phyloP scores from a whole-genome alignment of 2,329 filamentous ascomycete genomes.

The Pseudocercospora musae region DNA sequence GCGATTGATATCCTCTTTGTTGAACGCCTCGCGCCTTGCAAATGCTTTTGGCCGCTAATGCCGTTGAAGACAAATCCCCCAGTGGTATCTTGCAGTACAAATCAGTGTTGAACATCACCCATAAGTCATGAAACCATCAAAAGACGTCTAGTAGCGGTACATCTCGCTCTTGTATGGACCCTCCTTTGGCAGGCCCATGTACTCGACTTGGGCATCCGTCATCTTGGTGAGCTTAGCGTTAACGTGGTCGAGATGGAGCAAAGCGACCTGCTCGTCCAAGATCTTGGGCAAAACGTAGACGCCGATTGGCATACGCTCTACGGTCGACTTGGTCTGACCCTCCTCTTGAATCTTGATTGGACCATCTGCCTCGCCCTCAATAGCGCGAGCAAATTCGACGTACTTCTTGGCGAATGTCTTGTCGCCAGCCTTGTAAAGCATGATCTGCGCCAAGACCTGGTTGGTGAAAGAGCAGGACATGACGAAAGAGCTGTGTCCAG shows the following conservation, averaged over 20 bases:
- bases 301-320: constrained; percentile 77
- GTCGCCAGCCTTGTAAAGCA: constrained; percentile 92
- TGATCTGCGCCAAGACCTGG: constrained; percentile 99
- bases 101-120: constrained; percentile 27
- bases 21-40: constrained; percentile 29
- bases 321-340: constrained; percentile 48
- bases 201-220: constrained; percentile 83
- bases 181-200: constrained; percentile 79
- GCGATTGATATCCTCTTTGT: constrained; percentile 17
- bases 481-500: constrained; percentile 98
- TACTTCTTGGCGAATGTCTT: constrained; percentile 88
- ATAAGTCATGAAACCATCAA: constrained; percentile 20
- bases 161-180: constrained; percentile 97
- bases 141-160: constrained; percentile 66
- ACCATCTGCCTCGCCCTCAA: constrained; percentile 31
- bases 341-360: constrained; percentile 46
- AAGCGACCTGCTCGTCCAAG: constrained; percentile 96
- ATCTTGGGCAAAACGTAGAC: constrained; percentile 99
- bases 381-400: constrained; percentile 73
- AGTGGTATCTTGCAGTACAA: constrained; percentile 20
- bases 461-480: constrained; percentile 99
- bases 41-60: constrained; percentile 23
- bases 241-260: constrained; percentile 87
- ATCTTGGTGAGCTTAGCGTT: constrained; percentile 91
- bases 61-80: constrained; percentile 24